A percentile compares a stretch with the other conserved stretches of the same genome.
phyloP scores from a whole-genome alignment of 345 rosid species.

The Camelina sativa region DNA sequence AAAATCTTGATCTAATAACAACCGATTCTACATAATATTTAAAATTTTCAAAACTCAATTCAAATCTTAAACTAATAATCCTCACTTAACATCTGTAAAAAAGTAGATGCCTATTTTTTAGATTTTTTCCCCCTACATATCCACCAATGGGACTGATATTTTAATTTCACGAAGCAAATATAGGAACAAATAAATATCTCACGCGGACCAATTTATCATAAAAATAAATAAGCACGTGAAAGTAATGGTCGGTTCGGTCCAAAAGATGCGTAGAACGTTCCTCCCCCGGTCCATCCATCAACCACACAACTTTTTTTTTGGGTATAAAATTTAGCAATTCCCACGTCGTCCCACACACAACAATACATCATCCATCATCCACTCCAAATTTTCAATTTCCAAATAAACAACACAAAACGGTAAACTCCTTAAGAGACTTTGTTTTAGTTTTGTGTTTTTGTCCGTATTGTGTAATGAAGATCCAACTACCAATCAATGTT shows the following conservation, averaged over 20 bases:
- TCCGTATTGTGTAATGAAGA: neutral
- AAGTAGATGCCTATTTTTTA: too few relatives aligned
- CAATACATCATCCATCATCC: neutral
- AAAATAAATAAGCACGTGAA: constrained; percentile 11
- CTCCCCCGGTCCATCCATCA: neutral
- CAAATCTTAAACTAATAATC: too few relatives aligned
- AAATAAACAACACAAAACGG: constrained; percentile 8
- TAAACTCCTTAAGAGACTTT: constrained; percentile 20
- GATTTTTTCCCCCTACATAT: too few relatives aligned
- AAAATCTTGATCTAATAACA: too few relatives aligned
- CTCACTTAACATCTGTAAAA: too few relatives aligned
- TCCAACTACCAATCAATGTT: constrained; percentile 20
- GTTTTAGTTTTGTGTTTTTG: neutral
- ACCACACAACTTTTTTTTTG: neutral
- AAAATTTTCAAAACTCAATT: too few relatives aligned
- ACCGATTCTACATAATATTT: too few relatives aligned
- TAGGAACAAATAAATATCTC: neutral
- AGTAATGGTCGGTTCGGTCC: constrained; percentile 16
- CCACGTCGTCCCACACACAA: neutral
- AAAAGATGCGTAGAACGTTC: constrained; percentile 12
- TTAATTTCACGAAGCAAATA: neutral
- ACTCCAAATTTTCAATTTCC: neutral
- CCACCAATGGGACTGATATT: too few relatives aligned
- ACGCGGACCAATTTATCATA: neutral
- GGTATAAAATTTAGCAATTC: neutral